phyloP scores from a whole-genome alignment of 441 rosid genomes.

The Mallotus japonicus region DNA sequence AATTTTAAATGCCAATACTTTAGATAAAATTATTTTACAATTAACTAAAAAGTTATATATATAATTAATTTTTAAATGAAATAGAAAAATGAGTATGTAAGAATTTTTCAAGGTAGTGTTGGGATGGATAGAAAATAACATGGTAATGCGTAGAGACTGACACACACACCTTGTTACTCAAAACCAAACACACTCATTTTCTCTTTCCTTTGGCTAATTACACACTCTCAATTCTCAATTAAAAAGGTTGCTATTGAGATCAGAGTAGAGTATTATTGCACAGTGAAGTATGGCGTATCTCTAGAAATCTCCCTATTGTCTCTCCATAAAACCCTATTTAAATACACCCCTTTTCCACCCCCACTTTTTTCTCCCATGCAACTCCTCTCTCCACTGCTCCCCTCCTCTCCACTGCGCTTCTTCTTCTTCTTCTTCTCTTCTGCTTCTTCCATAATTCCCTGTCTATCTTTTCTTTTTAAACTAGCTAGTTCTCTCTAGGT shows the following conservation, averaged over 20 bases:
- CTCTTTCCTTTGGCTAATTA: no score
- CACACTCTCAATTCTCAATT: no score
- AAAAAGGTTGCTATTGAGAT: no score
- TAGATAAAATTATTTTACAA: no score
- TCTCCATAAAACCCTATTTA: slow-evolving; percentile 39
- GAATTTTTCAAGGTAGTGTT: no score
- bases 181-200: neutral
- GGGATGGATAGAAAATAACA: no score
- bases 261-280: no score
- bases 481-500: neutral
- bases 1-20: no score
- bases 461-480: slow-evolving; percentile 10
- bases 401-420: slow-evolving; percentile 23
- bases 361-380: slow-evolving; percentile 47
- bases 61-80: no score
- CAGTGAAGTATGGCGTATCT: slow-evolving; percentile 39
- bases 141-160: slow-evolving; percentile 31
- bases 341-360: slow-evolving; percentile 17
- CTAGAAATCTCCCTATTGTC: slow-evolving; percentile 24
- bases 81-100: no score
- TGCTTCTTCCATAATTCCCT: slow-evolving; percentile 24
- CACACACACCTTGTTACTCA: slow-evolving; percentile 30
- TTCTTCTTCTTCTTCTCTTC: slow-evolving; percentile 8
- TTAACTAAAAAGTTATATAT: no score
- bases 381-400: slow-evolving; percentile 27